These are phyloP conservation scores for Abrus precatorius DNA, from an alignment of 306 rosid species.

Conservation along the genomic window DNA sequence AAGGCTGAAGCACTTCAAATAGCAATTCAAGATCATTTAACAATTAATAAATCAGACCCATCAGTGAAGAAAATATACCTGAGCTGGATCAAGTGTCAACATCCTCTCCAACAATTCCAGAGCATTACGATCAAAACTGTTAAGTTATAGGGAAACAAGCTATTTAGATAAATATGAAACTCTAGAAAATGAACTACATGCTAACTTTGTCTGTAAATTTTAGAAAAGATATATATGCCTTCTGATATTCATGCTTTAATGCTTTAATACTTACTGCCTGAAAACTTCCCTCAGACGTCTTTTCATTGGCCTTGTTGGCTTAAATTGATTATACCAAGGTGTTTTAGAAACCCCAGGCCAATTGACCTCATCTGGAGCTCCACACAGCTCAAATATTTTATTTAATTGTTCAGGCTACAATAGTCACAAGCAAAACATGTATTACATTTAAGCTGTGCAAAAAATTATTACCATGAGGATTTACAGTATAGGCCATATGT, in stretches of 20 bases:
- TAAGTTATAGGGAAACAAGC: constrained; percentile 20
- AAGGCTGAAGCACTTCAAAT: background rate
- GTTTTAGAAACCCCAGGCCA: constrained; percentile 80
- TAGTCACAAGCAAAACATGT: constrained; percentile 6
- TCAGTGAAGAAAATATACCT: constrained; percentile 53
- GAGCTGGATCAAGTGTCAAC: constrained; percentile 74
- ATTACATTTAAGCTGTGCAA: constrained; percentile 26
- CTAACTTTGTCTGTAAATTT: background rate
- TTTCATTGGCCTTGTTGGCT: constrained; percentile 73
- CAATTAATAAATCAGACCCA: constrained; percentile 19
- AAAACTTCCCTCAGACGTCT: constrained; percentile 73
- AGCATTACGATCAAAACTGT: constrained; percentile 74
- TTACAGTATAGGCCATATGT: constrained; percentile 13
- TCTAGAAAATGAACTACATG: background rate
- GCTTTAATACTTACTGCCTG: constrained; percentile 57
- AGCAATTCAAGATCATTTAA: constrained; percentile 11
- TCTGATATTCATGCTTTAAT: constrained; percentile 14
- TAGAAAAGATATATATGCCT: background rate
- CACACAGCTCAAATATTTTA: constrained; percentile 81
- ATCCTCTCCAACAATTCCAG: constrained; percentile 76
- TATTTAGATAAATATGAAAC: constrained; percentile 22
- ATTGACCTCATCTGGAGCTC: constrained; percentile 74
- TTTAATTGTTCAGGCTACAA: constrained; percentile 78
- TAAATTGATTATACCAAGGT: constrained; percentile 71
- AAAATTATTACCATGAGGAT: background rate